phyloP scores from a whole-genome alignment of 2,329 filamentous ascomycete genomes.

The Alternaria sp. region DNA sequence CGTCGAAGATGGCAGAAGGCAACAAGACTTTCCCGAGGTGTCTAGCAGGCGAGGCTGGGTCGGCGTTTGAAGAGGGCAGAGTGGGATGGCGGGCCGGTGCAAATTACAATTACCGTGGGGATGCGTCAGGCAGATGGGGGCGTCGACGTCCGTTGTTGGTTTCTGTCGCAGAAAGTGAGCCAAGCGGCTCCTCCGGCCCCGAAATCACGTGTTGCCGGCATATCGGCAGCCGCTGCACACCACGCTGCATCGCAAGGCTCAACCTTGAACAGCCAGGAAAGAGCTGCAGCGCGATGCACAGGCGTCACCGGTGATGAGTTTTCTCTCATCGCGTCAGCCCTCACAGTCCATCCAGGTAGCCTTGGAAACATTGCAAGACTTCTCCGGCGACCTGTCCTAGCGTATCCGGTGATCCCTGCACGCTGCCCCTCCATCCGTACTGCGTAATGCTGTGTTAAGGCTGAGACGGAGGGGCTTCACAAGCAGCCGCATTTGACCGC shows the following conservation, averaged over 20 bases:
- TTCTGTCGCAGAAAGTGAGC: conserved; percentile 10
- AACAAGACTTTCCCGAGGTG: conserved; percentile 16
- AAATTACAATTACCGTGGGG: conserved; percentile 22
- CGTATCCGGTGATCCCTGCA: conserved; percentile 15
- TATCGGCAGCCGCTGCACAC: conserved; percentile 1
- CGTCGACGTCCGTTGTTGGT: conserved; percentile 23
- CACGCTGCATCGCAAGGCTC: not conserved
- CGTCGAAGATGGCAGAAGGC: conserved; percentile 5
- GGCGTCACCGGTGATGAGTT: not conserved
- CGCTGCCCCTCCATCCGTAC: conserved; percentile 24
- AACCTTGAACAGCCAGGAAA: not conserved
- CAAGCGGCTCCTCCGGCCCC: conserved; percentile 10
- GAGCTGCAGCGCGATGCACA: not conserved
- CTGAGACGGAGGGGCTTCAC: conserved; percentile 23
- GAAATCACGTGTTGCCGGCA: conserved; percentile 7
- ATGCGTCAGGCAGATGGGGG: conserved; percentile 14
- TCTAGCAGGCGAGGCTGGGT: conserved; percentile 10
- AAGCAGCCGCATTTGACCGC: conserved; percentile 18
- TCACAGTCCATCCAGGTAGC: not conserved
- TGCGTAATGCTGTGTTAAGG: conserved; percentile 22
- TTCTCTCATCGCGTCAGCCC: not conserved
- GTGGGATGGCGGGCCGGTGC: conserved; percentile 35
- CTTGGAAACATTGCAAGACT: not conserved
- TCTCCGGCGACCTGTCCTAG: conserved; percentile 5
- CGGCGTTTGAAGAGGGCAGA: conserved; percentile 22